Conservation (phyloP, 2,329 filamentous ascomycete genomes). For the Neoascochyta sp. region DNA sequence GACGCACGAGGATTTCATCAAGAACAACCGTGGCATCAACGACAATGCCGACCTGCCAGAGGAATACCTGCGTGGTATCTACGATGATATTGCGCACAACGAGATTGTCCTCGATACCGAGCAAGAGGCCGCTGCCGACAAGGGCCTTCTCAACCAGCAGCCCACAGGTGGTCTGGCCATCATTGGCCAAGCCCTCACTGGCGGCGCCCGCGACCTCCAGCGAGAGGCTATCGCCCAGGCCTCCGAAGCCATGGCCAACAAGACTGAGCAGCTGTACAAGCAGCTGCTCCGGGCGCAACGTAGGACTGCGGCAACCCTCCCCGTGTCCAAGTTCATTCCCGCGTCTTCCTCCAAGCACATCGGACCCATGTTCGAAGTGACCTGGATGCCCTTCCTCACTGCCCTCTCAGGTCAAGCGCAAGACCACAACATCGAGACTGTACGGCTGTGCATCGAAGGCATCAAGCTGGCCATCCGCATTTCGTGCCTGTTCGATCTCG, state of each 20-base stretch:
- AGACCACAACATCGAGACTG: constrained; percentile 88
- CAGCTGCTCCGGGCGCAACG: constrained; percentile 87
- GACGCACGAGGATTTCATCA: constrained; percentile 97
- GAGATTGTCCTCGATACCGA: constrained; percentile 96
- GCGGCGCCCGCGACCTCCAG: constrained; percentile 86
- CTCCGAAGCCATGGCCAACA: constrained; percentile 86
- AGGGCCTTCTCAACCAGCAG: constrained; percentile 58
- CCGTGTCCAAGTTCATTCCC: constrained; percentile 73
- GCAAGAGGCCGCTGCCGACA: constrained; percentile 79
- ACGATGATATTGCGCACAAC: constrained; percentile 83
- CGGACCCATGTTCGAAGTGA: constrained; percentile 97
- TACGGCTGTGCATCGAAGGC: constrained; percentile 89
- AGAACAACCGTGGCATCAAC: constrained; percentile 98
- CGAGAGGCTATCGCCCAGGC: constrained; percentile 91
- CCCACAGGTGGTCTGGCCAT: constrained; percentile 67
- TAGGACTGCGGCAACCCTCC: constrained; percentile 68
- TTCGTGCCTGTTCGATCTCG: constrained; percentile 86
- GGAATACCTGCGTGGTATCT: constrained; percentile 86
- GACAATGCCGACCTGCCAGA: constrained; percentile 90
- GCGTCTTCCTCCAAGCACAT: constrained; percentile 93
- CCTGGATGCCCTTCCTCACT: constrained; percentile 99
- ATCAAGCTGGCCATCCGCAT: constrained; percentile 93
- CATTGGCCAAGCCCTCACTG: constrained; percentile 84
- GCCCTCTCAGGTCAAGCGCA: constrained; percentile 91
- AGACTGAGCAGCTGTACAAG: constrained; percentile 84